Percentiles rank a stretch among this genome's conserved stretches.
Conservation (phyloP, 106 monocot genomes). For the Dioscorea zingiberensis region DNA sequence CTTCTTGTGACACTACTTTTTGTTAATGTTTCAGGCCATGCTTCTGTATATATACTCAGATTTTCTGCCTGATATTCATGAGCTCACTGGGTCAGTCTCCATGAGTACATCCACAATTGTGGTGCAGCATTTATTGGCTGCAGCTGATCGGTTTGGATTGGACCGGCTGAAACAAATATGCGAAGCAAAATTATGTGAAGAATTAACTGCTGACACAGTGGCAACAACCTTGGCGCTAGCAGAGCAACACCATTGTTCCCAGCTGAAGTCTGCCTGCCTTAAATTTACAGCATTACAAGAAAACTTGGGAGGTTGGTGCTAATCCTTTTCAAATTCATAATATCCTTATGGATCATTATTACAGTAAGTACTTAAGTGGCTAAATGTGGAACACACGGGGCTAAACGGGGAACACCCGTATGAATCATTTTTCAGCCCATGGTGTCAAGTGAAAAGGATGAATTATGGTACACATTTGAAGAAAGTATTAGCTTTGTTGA, state of each 20-base stretch:
- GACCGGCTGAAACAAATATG: conserved; percentile 70
- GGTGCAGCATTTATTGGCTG: conserved; percentile 78
- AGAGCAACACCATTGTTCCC: conserved; percentile 73
- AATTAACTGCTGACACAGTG: conserved; percentile 64
- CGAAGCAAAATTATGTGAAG: conserved; percentile 63
- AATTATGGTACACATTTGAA: too few relatives aligned
- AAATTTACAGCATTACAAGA: conserved; percentile 50
- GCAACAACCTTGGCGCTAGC: conserved; percentile 83
- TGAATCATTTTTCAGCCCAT: too few relatives aligned
- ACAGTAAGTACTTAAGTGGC: too few relatives aligned
- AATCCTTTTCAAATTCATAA: conserved; percentile 17
- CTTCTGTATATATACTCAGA: conserved; percentile 75
- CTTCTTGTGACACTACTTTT: background rate
- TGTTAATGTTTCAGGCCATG: conserved; percentile 54
- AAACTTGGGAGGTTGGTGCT: conserved; percentile 70
- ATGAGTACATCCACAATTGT: conserved; percentile 49
- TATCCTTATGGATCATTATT: background rate
- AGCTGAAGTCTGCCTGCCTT: conserved; percentile 76
- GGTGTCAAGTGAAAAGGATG: too few relatives aligned
- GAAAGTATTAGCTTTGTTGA: too few relatives aligned
- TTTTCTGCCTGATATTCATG: conserved; percentile 54
- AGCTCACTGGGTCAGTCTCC: conserved; percentile 48
- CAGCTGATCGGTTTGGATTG: conserved; percentile 81
- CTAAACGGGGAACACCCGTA: too few relatives aligned
- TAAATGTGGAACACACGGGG: too few relatives aligned